Evolutionary conservation across 2,329 filamentous ascomycete genomes (phyloP), one percentile per base, ranked within the genome.

Genomic region (Ceratocystis colombiana): DNA sequence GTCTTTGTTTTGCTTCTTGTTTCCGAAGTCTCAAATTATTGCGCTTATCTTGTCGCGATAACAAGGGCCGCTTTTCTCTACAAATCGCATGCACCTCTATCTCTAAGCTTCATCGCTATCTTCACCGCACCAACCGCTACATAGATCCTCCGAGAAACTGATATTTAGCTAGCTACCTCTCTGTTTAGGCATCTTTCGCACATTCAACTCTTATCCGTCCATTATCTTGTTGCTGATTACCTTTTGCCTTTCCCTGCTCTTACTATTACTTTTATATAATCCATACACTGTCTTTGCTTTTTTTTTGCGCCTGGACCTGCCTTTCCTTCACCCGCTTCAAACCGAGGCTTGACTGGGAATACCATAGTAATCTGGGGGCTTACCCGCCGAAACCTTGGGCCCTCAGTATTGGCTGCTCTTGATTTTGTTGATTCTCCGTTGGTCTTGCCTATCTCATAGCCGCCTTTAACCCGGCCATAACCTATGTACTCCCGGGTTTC

Each of bases 261-360:
- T 57, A 50, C 55, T 59, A 37, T 44, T 67, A 28, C 53, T 57
- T 7, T 30, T 8, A 57, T 57, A 57, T 57, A 57, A 57, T 30
- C 53, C 22, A 15, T 15, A 25, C n/a, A 15, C 22, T 25, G 20
- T 45, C 15, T 62, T 65, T 55, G 50, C 62, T 59, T 53, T 55
- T 53, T 6, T 20, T 64, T 63, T 66, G 64, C 67, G 65, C 67
- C 67, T 57, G 17, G 53, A 30, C 53, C 22, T 57, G 12, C 22
- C 22, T 57, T 66, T 67, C 59, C 65, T 57, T 55, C 62, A 69
- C 66, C 68, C 67, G 68, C 64, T 63, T 48, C 68, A 67, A 69
- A 66, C 68, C 67, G 65, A 67, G 55, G 6, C 48, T 50, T 48
- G 22, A 30, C 20, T 41, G 28, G 15, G 20, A 15, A 20, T 48